Evolutionary conservation across 192 early-diverging fungal species (phyloP).

Genomic region (Entomortierella parvispora): DNA sequence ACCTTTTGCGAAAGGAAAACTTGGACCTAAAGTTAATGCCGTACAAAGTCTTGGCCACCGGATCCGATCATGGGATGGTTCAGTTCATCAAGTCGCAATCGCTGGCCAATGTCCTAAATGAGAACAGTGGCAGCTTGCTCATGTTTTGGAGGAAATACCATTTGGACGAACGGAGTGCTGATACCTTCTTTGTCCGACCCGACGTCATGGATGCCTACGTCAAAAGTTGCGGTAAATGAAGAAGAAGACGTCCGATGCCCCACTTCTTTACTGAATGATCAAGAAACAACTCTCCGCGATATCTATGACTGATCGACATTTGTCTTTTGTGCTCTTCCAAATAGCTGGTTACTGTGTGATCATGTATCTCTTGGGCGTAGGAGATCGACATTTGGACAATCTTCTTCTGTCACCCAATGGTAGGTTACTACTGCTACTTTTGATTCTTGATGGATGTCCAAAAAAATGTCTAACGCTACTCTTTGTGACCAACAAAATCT

Average conservation of each 20-base stretch:
- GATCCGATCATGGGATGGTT: slow-evolving; percentile 93
- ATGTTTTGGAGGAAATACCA: slow-evolving; percentile 83
- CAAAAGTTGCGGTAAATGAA: slow-evolving; percentile 84
- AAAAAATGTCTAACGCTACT: too few relatives aligned
- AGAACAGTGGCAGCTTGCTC: slow-evolving; percentile 86
- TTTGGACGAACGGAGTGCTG: slow-evolving; percentile 65
- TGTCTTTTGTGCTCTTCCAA: slow-evolving; percentile 1
- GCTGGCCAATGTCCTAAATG: slow-evolving; percentile 87
- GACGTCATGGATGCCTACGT: slow-evolving; percentile 96
- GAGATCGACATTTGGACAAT: slow-evolving; percentile 99
- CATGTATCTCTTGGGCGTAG: slow-evolving; percentile 96
- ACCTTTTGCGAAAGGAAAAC: slow-evolving; percentile 94
- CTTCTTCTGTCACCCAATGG: slow-evolving; percentile 89
- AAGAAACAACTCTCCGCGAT: neutral
- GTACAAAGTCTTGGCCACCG: slow-evolving; percentile 96
- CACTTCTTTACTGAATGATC: neutral
- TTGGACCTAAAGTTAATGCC: slow-evolving; percentile 93
- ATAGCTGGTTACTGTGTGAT: slow-evolving; percentile 98
- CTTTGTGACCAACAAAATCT: neutral
- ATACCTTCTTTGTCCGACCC: slow-evolving; percentile 73
- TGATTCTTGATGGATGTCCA: too few relatives aligned
- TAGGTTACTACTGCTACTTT: too few relatives aligned
- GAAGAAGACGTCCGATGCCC: neutral
- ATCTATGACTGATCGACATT: slow-evolving; percentile 15
- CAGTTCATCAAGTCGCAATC: slow-evolving; percentile 94